A percentile compares a stretch with the other conserved stretches of the same genome.
Conservation (phyloP, 73 alveolate species). For the Paramecium pentaurelia region DNA sequence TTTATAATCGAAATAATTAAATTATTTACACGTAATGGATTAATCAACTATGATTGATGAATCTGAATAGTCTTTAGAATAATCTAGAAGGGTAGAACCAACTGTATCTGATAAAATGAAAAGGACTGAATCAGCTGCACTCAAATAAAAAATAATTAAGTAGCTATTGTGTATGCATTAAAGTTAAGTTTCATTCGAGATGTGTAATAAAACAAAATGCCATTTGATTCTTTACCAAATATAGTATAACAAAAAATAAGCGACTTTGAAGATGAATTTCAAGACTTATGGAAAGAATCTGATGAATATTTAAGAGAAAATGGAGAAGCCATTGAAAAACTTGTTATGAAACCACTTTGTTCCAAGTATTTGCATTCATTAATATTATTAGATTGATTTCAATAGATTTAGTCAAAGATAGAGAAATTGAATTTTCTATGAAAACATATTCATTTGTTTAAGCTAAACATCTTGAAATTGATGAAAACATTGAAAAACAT, state of each 20-base stretch:
- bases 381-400: not conserved
- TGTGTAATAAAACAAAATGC: not conserved
- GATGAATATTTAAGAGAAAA: conserved; percentile 13
- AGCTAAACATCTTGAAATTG: conserved; percentile 37
- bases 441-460: not conserved
- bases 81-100: conserved; percentile 6
- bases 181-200: conserved; percentile 26
- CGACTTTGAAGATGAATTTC: conserved; percentile 35
- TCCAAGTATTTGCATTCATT: not conserved
- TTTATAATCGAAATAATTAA: not conserved
- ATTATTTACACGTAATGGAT: conserved; percentile 2
- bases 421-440: conserved; percentile 14
- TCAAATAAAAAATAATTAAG: not conserved
- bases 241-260: not conserved
- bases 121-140: not conserved
- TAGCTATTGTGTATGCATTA: not conserved
- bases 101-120: conserved; percentile 21
- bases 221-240: not conserved
- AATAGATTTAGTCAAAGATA: conserved; percentile 10
- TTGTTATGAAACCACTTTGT: conserved; percentile 30
- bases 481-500: not conserved
- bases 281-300: conserved; percentile 18
- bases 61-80: not conserved
- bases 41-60: not conserved
- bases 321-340: conserved; percentile 41